phyloP scores from a whole-genome alignment of 192 early-diverging fungal species.

The Linnemannia elongata region DNA sequence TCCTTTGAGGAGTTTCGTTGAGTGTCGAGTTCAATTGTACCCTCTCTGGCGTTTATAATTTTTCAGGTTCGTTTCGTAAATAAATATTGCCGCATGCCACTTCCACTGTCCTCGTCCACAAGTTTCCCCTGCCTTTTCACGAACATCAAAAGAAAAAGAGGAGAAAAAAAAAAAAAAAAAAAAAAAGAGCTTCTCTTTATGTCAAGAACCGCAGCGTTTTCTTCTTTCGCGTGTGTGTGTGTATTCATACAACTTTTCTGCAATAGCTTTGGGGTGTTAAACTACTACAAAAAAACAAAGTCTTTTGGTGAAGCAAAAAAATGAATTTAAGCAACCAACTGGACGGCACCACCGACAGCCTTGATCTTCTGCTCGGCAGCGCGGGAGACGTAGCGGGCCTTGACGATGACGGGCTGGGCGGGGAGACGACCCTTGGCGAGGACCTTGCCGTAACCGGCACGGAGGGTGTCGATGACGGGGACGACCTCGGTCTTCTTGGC shows the following conservation, averaged over 20 bases:
- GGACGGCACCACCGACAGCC: slow-evolving; percentile 90
- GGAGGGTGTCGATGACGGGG: slow-evolving; percentile 92
- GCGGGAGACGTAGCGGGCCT: slow-evolving; percentile 91
- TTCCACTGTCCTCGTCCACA: too few relatives aligned
- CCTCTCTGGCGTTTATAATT: too few relatives aligned
- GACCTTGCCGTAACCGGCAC: slow-evolving; percentile 92
- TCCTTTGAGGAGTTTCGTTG: too few relatives aligned
- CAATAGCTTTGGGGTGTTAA: background rate
- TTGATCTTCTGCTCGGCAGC: slow-evolving; percentile 99
- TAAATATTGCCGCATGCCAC: too few relatives aligned
- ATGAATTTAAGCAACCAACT: slow-evolving; percentile 68
- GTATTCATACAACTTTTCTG: background rate
- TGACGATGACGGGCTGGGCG: slow-evolving; percentile 93
- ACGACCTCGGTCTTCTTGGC: slow-evolving; percentile 88
- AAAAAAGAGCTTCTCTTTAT: background rate
- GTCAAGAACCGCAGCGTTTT: slow-evolving; percentile 6
- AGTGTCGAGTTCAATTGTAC: too few relatives aligned
- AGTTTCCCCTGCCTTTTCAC: too few relatives aligned
- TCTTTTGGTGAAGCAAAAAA: slow-evolving; percentile 12
- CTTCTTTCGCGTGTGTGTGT: background rate
- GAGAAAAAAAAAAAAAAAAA: background rate
- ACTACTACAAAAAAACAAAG: slow-evolving; percentile 15
- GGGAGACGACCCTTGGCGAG: slow-evolving; percentile 94
- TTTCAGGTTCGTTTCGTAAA: too few relatives aligned
- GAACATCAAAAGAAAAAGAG: too few relatives aligned